Base-by-base conservation (phyloP, 495 filamentous ascomycete species). In the Aspergillus panamensis region DNA sequence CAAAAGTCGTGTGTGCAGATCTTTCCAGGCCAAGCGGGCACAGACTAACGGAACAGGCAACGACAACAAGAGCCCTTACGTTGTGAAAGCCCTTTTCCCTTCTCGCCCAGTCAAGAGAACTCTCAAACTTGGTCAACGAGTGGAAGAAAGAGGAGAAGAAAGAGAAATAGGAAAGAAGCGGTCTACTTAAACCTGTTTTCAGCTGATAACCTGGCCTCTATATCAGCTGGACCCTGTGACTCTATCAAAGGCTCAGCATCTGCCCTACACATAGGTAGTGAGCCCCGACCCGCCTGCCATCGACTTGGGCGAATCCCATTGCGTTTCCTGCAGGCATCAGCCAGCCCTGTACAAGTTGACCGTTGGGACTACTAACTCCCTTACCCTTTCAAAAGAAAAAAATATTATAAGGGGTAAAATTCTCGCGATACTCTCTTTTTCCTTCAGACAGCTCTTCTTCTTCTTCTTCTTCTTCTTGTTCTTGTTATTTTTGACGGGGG, bases 201-300 rank as follows among this genome's bases (percentile, higher is more conserved):
- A 39, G 14, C 35, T 4, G 10, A 10, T n/a, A 12, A 8, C 10
- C 6, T 39, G 10, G 6, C 14, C 3, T 3, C 35, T 0, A 39
- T 39, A 25, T 25, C 6, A 14, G 37, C 12, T 40, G 37, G 16
- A 5, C 13, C 42, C 16, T 9, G 19, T 45, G 42, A 17, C 42
- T 17, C 42, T n/a, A n/a, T n/a, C 42, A 21, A 19, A 45, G 1
- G 3, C 42, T 19, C n/a, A 17, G n/a, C 17, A 4, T 48, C 62
- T 59, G 62, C 62, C 62, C 62, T 64, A 64, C 33, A 51, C 51
- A 57, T 64, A 56, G n/a, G n/a, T n/a, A n/a, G n/a, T n/a, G n/a
- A n/a, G n/a, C n/a, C n/a, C 56, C 53, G 62, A 45, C 37, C 54
- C 10, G 59, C 44, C 52, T 53, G 16, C 19, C 14, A 35, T 20